Evolutionary conservation across 1,284 basidiomycete genomes (phyloP), one percentile per base, ranked within the genome.

Genomic region (Puccinia coronata): DNA sequence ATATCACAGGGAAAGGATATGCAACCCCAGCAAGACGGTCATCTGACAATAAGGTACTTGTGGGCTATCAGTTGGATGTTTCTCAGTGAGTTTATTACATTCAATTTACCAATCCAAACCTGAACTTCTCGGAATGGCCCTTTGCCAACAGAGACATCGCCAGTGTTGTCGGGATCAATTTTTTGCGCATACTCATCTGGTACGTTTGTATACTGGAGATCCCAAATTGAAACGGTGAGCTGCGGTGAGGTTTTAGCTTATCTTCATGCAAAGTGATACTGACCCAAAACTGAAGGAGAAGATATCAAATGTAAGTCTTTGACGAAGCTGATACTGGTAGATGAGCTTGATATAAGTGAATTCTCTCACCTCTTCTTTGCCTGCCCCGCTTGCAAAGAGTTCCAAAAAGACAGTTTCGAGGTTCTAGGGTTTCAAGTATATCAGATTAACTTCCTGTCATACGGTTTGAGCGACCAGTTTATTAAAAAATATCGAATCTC

Each of bases 61-160:
- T 12, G 16, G 25, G n/a, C 18, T 14, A 49, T 67, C 61, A 67
- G 34, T n/a, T 34, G 23, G 39, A n/a, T 9, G 34, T 20, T 70
- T 47, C 11, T 3, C 16, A 55, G 6, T 59, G 18, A 9, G 31
- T 78, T 78, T 43, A 25, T 69, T 14, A 28, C 5, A 4, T 63
- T 34, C 11, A 20, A 55, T 65, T 39, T 55, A 80, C 78, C 93
- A 9, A 94, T 89, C n/a, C 92, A 87, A 70, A 94, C 85, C 72
- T 92, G 90, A 23, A 93, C 90, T 86, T 94, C 93, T 49, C 92
- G 89, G 88, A 93, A 93, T 1, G 93, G 90, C 0, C 91, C 92
- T 82, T 90, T 88, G 0, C 89, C 89, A 77, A 88, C 88, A 5
- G 89, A 25, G 3, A 72, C 89, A 39, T 88, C 89, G 5, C 57